Evolutionary conservation across 352 stramenopile genomes (phyloP).

Genomic region (Phytophthora sojae): DNA sequence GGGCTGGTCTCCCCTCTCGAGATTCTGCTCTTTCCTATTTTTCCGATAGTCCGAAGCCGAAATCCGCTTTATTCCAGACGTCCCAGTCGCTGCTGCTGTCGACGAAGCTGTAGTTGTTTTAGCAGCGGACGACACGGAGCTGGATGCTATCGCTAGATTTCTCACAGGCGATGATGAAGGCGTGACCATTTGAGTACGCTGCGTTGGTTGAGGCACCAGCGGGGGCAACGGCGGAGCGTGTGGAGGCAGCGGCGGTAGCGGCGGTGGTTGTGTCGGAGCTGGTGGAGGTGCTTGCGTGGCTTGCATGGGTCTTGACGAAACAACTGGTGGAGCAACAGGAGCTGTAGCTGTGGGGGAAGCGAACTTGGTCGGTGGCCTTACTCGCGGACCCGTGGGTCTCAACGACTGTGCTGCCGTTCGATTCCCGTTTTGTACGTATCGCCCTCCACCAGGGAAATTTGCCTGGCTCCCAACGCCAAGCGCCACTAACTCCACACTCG

Average conservation of each 20-base stretch:
- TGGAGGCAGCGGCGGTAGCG: constrained; percentile 12
- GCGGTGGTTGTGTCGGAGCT: constrained; percentile 10
- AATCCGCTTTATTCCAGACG: constrained; percentile 29
- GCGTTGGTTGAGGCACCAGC: constrained; percentile 1
- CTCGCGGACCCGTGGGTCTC: constrained; percentile 11
- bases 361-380: constrained; percentile 30
- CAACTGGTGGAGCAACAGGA: constrained; percentile 4
- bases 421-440: constrained; percentile 79
- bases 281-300: constrained; percentile 2
- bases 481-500: constrained; percentile 59
- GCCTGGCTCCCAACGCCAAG: constrained; percentile 44
- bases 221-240: neutral
- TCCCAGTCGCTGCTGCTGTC: neutral
- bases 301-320: constrained; percentile 6
- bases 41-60: constrained; percentile 40
- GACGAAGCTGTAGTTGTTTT: neutral
- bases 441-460: constrained; percentile 50
- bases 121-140: neutral
- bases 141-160: neutral
- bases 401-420: constrained; percentile 35
- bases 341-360: neutral
- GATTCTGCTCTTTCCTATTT: constrained; percentile 15
- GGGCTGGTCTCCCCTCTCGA: neutral
- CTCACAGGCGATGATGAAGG: constrained; percentile 15
- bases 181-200: constrained; percentile 10